phyloP scores from a whole-genome alignment of 208 protist species.

The Novymonas esmeraldas region DNA sequence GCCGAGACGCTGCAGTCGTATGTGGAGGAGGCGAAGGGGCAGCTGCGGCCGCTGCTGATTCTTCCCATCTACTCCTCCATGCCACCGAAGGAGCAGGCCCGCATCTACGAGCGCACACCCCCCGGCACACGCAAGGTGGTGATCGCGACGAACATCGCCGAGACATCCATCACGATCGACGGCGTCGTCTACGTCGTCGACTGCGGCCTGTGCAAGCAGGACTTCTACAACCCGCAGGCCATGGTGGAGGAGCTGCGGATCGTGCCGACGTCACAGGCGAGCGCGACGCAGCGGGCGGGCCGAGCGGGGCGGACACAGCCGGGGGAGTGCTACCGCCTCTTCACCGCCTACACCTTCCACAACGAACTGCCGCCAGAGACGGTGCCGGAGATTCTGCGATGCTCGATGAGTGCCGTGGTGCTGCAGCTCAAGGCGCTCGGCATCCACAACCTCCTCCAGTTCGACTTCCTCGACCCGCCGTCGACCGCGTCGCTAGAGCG shows the following conservation, averaged over 20 bases:
- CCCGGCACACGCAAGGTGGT: slow-evolving; percentile 94
- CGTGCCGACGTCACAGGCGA: slow-evolving; percentile 96
- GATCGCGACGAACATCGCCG: slow-evolving; percentile 99
- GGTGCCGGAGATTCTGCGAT: slow-evolving; percentile 97
- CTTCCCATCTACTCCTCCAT: slow-evolving; percentile 98
- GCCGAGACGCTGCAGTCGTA: slow-evolving; percentile 68
- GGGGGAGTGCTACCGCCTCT: slow-evolving; percentile 97
- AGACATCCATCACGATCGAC: slow-evolving; percentile 99
- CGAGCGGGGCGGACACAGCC: slow-evolving; percentile 94
- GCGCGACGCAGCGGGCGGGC: slow-evolving; percentile 95
- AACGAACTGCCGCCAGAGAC: slow-evolving; percentile 94
- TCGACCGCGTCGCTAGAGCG: slow-evolving; percentile 97
- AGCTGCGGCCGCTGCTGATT: slow-evolving; percentile 92
- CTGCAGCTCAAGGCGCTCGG: slow-evolving; percentile 97
- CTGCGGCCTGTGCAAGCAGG: slow-evolving; percentile 98
- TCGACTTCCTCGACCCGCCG: slow-evolving; percentile 98
- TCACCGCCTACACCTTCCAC: slow-evolving; percentile 94
- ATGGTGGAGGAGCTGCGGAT: slow-evolving; percentile 97
- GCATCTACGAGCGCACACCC: slow-evolving; percentile 98
- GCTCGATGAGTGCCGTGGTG: slow-evolving; percentile 96
- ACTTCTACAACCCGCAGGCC: slow-evolving; percentile 96
- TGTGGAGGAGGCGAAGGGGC: slow-evolving; percentile 47
- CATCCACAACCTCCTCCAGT: slow-evolving; percentile 97
- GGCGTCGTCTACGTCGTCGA: slow-evolving; percentile 99
- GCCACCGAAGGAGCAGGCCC: slow-evolving; percentile 97